These are phyloP conservation scores for Diaporthe longicolla DNA, from an alignment of 2,329 filamentous ascomycete species.

Conservation along the genomic window DNA sequence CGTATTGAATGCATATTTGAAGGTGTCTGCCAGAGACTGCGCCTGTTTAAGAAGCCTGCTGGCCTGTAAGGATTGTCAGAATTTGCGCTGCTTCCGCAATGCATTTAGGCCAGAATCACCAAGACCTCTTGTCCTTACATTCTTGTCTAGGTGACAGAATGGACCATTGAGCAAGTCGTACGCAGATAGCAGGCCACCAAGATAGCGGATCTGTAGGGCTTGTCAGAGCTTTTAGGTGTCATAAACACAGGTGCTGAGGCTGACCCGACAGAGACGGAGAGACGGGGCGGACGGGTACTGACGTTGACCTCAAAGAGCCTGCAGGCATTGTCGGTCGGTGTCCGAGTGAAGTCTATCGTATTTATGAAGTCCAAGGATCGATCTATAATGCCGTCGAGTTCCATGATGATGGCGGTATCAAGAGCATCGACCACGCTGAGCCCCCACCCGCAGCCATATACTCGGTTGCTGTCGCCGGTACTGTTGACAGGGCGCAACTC, in stretches of 20 bases:
- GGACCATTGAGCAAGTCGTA: constrained; percentile 25
- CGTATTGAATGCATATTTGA: constrained; percentile 32
- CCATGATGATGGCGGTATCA: constrained; percentile 25
- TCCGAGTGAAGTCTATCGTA: constrained; percentile 29
- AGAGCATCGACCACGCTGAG: constrained; percentile 28
- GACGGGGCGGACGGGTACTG: neutral
- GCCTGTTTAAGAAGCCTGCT: constrained; percentile 31
- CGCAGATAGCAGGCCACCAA: constrained; percentile 9
- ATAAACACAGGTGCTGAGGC: neutral
- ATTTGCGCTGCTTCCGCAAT: neutral
- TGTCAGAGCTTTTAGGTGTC: neutral
- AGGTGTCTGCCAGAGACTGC: constrained; percentile 22
- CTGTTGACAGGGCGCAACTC: constrained; percentile 24
- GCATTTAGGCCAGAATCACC: rapidly evolving
- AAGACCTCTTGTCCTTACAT: neutral
- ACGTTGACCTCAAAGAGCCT: constrained; percentile 34
- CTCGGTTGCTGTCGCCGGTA: constrained; percentile 26
- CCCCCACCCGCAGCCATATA: constrained; percentile 18
- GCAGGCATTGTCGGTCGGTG: constrained; percentile 16
- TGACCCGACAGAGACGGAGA: neutral
- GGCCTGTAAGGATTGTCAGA: neutral
- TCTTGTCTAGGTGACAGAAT: constrained; percentile 7
- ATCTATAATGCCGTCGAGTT: constrained; percentile 13
- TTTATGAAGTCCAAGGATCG: constrained; percentile 4
- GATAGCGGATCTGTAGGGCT: neutral